A percentile compares a stretch with the other conserved stretches of the same genome.
Evolutionary conservation across 371 early-diverging fungal genomes (phyloP).

Genomic region (Mucor indicus): DNA sequence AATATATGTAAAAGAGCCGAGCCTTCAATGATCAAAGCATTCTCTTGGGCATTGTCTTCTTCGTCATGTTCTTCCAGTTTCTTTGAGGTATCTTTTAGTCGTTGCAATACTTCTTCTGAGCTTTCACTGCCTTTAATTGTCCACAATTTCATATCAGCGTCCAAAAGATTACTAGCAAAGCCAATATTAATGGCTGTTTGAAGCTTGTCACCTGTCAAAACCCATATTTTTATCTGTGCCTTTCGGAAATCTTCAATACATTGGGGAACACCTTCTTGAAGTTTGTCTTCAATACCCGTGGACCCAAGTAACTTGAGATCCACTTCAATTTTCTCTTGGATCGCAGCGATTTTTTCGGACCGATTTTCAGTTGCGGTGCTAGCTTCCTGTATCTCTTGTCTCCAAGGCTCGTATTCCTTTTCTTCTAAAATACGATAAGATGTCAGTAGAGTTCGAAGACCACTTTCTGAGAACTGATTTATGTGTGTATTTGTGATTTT

Average conservation of each 20-base stretch:
- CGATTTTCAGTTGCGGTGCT: conserved; percentile 71
- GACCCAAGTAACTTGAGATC: conserved; percentile 86
- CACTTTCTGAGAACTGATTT: conserved; percentile 74
- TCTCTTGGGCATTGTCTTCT: conserved; percentile 9
- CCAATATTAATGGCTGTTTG: conserved; percentile 99
- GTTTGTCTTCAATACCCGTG: conserved; percentile 97
- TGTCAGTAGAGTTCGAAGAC: conserved; percentile 88
- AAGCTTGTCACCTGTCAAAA: conserved; percentile 99
- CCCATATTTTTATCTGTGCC: conserved; percentile 98
- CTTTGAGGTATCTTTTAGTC: conserved; percentile 36
- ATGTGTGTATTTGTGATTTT: conserved; percentile 64
- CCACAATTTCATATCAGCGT: conserved; percentile 71
- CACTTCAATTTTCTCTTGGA: conserved; percentile 77
- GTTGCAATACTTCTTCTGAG: conserved; percentile 35
- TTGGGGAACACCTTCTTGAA: conserved; percentile 96
- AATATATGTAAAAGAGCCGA: conserved; percentile 76
- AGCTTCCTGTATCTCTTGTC: conserved; percentile 64
- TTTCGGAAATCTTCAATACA: conserved; percentile 79
- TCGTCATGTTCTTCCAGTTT: conserved; percentile 1
- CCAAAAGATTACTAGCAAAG: conserved; percentile 82
- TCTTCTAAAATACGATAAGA: conserved; percentile 70
- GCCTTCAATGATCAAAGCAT: conserved; percentile 92
- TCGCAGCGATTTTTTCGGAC: conserved; percentile 65
- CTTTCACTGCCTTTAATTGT: conserved; percentile 56
- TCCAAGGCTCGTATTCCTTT: conserved; percentile 72